Evolutionary conservation across 225 moss, liverwort and hornwort species (phyloP), one percentile per base, ranked within the genome.

Genomic region (Physcomitrium patens): DNA sequence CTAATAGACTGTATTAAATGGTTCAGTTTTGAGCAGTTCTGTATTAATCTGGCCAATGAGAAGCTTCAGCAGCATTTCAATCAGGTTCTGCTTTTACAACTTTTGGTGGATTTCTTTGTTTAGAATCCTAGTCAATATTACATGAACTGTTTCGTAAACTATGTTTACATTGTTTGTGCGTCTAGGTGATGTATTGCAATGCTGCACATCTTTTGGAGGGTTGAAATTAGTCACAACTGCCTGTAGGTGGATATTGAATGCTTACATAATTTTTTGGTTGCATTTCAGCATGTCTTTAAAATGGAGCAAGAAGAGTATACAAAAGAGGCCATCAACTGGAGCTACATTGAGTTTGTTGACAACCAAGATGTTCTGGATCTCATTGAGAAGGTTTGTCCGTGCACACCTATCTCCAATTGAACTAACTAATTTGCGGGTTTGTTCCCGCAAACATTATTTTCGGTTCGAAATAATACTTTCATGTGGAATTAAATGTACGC

Each of bases 41-140:
- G 99, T 73, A 99, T 99, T 68, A 99, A 99, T 88, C 85, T 99
- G 76, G 99, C 99, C 17, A 99, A 99, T 74, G 99, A 99, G 87
- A 99, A 99, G 85, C 93, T 99, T 74, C 99, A 99, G 82, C 99
- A 99, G 85, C 99, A 99, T 81, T 99, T 99, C 61, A 99, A 99
- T 81, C 99, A 99, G 99, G 99, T 99, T 60, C 52, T 5, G 26
- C 52, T 48, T 69, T 37, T 8, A 19, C 23, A n/a, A 62, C 44
- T 27, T 15, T 37, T n/a, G 70, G 5, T 50, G 24, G 14, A 1
- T 42, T 13, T 51, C 60, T 26, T 9, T 43, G 15, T 49, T 42
- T 48, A 22, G 28, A 17, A 31, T 59, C 0, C 19, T 43, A 56
- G n/a, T n/a, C 48, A 66, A 12, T 55, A 8, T 47, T 19, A 6